These are phyloP conservation scores for Corchorus capsularis DNA, from an alignment of 345 rosid species.

Conservation along the genomic window DNA sequence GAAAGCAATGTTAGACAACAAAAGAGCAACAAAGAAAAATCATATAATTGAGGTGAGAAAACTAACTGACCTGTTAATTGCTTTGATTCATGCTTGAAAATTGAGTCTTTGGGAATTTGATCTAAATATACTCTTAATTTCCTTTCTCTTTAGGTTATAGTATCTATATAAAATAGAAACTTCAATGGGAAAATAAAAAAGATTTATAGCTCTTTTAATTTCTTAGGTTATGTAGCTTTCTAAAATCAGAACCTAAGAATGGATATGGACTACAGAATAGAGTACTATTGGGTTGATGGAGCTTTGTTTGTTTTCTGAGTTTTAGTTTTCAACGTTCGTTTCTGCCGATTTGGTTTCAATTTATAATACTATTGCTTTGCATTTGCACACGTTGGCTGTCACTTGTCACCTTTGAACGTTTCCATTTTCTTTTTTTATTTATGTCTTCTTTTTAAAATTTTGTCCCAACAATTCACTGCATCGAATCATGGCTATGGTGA, in stretches of 20 bases:
- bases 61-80: background rate
- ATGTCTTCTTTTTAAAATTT: too few relatives aligned
- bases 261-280: too few relatives aligned
- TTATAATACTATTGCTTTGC: background rate
- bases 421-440: too few relatives aligned
- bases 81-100: background rate
- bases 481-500: too few relatives aligned
- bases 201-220: background rate
- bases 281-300: too few relatives aligned
- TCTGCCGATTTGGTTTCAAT: background rate
- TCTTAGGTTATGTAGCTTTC: background rate
- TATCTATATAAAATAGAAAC: too few relatives aligned
- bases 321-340: background rate
- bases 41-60: background rate
- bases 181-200: too few relatives aligned
- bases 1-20: background rate
- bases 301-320: background rate
- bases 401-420: too few relatives aligned
- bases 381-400: too few relatives aligned
- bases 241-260: background rate
- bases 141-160: background rate
- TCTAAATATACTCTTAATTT: background rate
- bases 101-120: background rate
- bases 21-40: background rate
- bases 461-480: too few relatives aligned